Evolutionary conservation across 257 asterid genomes (phyloP), one percentile per base, ranked within the genome.

Genomic region (Thymus mandschuricus): DNA sequence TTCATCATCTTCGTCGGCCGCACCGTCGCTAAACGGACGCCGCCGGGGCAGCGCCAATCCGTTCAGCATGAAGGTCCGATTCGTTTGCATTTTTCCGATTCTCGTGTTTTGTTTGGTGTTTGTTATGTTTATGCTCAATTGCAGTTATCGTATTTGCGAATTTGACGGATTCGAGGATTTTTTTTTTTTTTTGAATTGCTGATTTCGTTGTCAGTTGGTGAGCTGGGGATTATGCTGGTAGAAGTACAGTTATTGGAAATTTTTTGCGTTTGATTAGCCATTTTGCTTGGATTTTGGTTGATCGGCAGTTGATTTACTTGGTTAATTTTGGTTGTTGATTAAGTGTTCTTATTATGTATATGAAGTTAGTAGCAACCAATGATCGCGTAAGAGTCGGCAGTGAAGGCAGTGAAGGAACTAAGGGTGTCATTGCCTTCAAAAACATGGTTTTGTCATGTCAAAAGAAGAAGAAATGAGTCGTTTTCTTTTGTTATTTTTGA

Each of bases 1-100:
- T 91, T 94, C 74, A 81, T 94, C 8, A 83, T 87, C 30, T 94
- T 94, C 70, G 90, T 94, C 28, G 92, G 90, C 48, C 87, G 96
- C 55, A 94, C 97, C 66, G 96, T 94, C 3, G 96, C 96, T 51
- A 86, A 83, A 63, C 88, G 96, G 56, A 89, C 88, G 15, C 90
- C 84, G 29, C 89, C 92, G 0, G 86, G 89, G 40, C 97, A 91
- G 45, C 89, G 97, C 2, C 99, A 91, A 70, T 89, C 97, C 3
- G 97, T 94, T 27, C 90, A 91, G 84, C 95, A 94, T 73, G 92
- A 85, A 86, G 98, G 98, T 86, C 44, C 64, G 56, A 33, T 60
- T 13, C 55, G 0, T 34, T n/a, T 3, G 0, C 3, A 3, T 49
- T 45, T 21, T 44, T 8, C 15, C 28, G 28, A 49, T 49, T 49